A percentile compares a stretch with the other conserved stretches of the same genome.
phyloP scores from a whole-genome alignment of 441 rosid genomes.

The Erodium texanum region DNA sequence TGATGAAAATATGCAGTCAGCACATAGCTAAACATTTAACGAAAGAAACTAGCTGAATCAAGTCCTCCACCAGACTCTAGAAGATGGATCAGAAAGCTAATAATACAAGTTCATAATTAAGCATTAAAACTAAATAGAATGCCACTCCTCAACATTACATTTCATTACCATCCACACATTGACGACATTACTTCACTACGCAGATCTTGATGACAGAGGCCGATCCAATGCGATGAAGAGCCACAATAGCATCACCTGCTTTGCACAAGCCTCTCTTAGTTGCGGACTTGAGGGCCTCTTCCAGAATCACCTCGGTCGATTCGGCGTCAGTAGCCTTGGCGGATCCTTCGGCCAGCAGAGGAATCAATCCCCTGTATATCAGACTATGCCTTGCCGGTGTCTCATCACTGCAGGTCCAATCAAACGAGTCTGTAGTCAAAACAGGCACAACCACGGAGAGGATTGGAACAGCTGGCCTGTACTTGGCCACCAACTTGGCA shows the following conservation, averaged over 20 bases:
- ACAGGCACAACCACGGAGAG: constrained; percentile 80
- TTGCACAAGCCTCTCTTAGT: constrained; percentile 59
- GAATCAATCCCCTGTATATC: constrained; percentile 66
- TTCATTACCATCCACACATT: too few species aligned
- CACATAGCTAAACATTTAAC: background rate
- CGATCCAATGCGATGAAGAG: constrained; percentile 70
- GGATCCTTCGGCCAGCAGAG: constrained; percentile 66
- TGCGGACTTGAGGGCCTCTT: constrained; percentile 54
- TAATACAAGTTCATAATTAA: background rate
- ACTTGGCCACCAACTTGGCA: constrained; percentile 85
- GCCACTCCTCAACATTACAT: background rate
- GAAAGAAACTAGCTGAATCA: background rate
- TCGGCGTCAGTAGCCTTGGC: constrained; percentile 77
- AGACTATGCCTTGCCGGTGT: constrained; percentile 89
- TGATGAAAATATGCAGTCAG: background rate
- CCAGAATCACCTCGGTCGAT: constrained; percentile 80
- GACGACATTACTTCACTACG: constrained; percentile 41
- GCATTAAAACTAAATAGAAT: background rate
- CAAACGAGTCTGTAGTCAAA: constrained; percentile 69
- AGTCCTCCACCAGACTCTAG: background rate
- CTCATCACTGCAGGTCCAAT: constrained; percentile 85
- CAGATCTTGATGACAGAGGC: constrained; percentile 86
- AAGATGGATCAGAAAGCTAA: background rate
- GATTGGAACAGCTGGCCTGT: constrained; percentile 82
- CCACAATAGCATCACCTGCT: constrained; percentile 73